Evolutionary conservation across 805 yeast genomes (phyloP), one percentile per base, ranked within the genome.

Genomic region (Maudiozyma barnettii): DNA sequence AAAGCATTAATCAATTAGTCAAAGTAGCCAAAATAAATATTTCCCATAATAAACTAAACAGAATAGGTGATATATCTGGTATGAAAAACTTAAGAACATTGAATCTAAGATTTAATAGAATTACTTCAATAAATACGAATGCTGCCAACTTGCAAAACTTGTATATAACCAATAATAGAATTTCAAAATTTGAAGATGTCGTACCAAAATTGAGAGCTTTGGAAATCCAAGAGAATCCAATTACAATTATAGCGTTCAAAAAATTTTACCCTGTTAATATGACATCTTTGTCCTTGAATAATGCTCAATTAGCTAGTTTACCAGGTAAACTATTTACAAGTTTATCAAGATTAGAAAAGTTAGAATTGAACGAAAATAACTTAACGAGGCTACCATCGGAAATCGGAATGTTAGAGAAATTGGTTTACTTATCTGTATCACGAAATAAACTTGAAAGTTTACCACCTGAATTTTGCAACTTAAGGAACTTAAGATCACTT

Each of bases 321-420:
- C 82, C 90, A 0, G 72, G 77, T 7, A 77, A 75, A 16, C 77
- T 89, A 49, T 72, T 89, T 40, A 63, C 72, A 7, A 75, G 73
- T 52, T 70, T 89, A 39, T 77, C 84, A 0, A 76, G 78, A 49
- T 68, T 89, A 45, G 95, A 85, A 54, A 83, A 78, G 49, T 66
- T 93, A 52, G 79, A 79, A 26, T 66, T 93, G 51, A 93, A 88
- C 64, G 79, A 82, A 55, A 93, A 93, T 59, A 93, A 85, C 59
- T 71, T 93, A 54, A 84, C 84, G 8, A 73, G 78, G 14, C 65
- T 93, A 19, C 96, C 98, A 0, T 70, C 74, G 0, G 82, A 81
- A 44, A 74, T 93, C 22, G 78, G 82, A 1, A 59, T 65, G 3
- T 72, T 91, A 55, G 65, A 69, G 23, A 77, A 73, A 49, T 69